A percentile compares a stretch with the other conserved stretches of the same genome.
Conservation (phyloP, 2,329 filamentous ascomycete genomes). For the Xylaria sp. region DNA sequence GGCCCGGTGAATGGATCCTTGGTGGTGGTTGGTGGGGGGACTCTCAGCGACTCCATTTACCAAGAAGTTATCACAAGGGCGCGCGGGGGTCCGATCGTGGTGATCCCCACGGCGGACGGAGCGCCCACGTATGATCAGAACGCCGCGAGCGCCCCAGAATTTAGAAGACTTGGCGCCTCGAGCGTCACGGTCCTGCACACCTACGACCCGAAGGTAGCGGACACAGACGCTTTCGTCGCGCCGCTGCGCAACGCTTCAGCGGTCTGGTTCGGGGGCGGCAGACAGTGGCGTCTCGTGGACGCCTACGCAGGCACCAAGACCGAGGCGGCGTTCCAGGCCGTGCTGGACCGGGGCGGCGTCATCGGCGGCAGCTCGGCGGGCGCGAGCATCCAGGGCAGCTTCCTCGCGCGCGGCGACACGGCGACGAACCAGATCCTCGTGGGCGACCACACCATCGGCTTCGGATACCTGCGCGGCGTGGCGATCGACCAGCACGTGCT, state of each 20-base stretch:
- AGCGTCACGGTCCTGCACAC: conserved; percentile 50
- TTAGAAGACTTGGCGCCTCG: conserved; percentile 47
- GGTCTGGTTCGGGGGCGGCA: conserved; percentile 50
- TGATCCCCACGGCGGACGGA: conserved; percentile 49
- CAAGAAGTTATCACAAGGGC: conserved; percentile 48
- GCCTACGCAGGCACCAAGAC: conserved; percentile 50
- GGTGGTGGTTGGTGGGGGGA: conserved; percentile 49
- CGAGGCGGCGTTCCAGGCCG: conserved; percentile 46
- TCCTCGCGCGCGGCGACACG: conserved; percentile 50
- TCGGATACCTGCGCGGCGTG: conserved; percentile 47
- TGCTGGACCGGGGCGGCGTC: conserved; percentile 47
- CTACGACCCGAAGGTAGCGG: conserved; percentile 47
- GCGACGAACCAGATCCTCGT: conserved; percentile 48
- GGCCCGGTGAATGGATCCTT: conserved; percentile 48
- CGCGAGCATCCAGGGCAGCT: conserved; percentile 50
- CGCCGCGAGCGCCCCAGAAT: conserved; percentile 42
- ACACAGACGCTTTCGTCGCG: conserved; percentile 49
- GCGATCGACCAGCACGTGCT: conserved; percentile 52
- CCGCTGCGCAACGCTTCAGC: conserved; percentile 44
- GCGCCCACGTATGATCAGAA: conserved; percentile 46
- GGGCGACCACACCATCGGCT: conserved; percentile 49
- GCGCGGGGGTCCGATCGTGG: conserved; percentile 47
- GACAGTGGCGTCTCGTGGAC: conserved; percentile 51
- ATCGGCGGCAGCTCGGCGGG: conserved; percentile 49
- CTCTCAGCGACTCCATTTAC: conserved; percentile 48